Base-by-base conservation (phyloP, 306 rosid genomes). In the Dryas alaskensis region DNA sequence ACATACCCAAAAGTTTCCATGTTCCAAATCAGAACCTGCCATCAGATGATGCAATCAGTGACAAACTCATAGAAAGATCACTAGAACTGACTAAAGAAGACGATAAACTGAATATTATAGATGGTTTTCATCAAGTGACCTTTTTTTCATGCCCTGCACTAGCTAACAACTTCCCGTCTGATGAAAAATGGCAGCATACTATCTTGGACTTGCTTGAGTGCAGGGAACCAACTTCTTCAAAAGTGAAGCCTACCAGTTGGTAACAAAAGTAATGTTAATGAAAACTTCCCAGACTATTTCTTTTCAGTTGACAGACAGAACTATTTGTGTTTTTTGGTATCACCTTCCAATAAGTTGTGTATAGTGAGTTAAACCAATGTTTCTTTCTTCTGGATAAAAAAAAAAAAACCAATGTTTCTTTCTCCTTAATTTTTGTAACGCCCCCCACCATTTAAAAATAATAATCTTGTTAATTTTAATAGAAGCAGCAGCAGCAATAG, bases 151-250 rank as follows among this genome's bases (percentile, higher is more conserved):
- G 81, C 53, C 88, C 96, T 65, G 76, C 89, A 65, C 88, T 82
- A 31, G 89, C 91, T 75, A 87, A 81, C 47, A 84, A 16, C 65
- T 81, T 81, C 61, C 91, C 96, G 44, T 88, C 82, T 0, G 87
- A 78, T 14, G 96, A 88, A 84, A 88, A 90, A 81, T 90, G 88
- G 82, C 88, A 84, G 72, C 91, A 83, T 67, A 80, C 70, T 57
- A 88, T 81, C 80, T 86, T 73, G 72, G 43, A 74, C 52, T 77
- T 78, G 82, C 88, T 81, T 7, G 79, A 78, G 68, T 66, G 85
- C 68, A 85, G 89, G 63, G 83, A 80, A 48, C 79, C 74, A 69
- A 85, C 78, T 82, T 84, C 85, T 80, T 84, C 74, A 14, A 89
- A 73, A 60, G 79, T 78, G 76, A 87, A 72, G 60, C 74, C 89